A percentile compares a stretch with the other conserved stretches of the same genome.
Evolutionary conservation across 1,139 yeast genomes (phyloP).

Genomic region (Lodderomyces metapsilosis): DNA sequence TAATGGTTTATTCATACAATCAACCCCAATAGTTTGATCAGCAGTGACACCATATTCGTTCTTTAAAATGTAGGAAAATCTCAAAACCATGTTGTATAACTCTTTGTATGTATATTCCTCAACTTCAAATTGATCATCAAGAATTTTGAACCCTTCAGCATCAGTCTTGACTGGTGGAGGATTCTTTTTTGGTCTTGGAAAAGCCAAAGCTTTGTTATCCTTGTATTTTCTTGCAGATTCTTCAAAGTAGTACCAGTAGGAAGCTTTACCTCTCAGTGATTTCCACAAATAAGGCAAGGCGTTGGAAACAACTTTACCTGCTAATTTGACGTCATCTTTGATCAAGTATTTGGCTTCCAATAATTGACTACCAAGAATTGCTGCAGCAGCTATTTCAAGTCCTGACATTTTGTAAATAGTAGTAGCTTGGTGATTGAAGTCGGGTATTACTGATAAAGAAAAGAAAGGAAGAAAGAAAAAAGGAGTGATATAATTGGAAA

Average conservation of each 20-base stretch:
- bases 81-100: slow-evolving; percentile 61
- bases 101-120: slow-evolving; percentile 70
- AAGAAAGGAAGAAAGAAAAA: neutral
- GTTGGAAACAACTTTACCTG: slow-evolving; percentile 39
- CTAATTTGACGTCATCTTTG: slow-evolving; percentile 52
- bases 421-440: no score
- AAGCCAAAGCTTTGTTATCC: slow-evolving; percentile 55
- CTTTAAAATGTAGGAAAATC: slow-evolving; percentile 64
- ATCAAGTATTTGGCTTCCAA: slow-evolving; percentile 54
- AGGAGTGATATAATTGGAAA: neutral
- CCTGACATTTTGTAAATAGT: slow-evolving; percentile 25
- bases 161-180: slow-evolving; percentile 30
- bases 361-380: slow-evolving; percentile 40
- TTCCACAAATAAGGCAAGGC: slow-evolving; percentile 45
- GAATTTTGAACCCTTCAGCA: slow-evolving; percentile 32
- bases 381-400: slow-evolving; percentile 46
- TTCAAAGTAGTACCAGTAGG: slow-evolving; percentile 69
- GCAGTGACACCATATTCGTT: slow-evolving; percentile 62
- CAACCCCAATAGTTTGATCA: slow-evolving; percentile 72
- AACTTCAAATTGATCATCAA: slow-evolving; percentile 56
- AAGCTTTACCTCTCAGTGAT: slow-evolving; percentile 48
- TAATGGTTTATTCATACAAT: slow-evolving; percentile 80
- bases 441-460: no score
- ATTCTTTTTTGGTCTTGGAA: slow-evolving; percentile 53
- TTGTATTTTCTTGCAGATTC: slow-evolving; percentile 48